These are phyloP conservation scores for Fusarium haematococcum DNA, from an alignment of 2,329 filamentous ascomycete genomes.

Conservation along the genomic window DNA sequence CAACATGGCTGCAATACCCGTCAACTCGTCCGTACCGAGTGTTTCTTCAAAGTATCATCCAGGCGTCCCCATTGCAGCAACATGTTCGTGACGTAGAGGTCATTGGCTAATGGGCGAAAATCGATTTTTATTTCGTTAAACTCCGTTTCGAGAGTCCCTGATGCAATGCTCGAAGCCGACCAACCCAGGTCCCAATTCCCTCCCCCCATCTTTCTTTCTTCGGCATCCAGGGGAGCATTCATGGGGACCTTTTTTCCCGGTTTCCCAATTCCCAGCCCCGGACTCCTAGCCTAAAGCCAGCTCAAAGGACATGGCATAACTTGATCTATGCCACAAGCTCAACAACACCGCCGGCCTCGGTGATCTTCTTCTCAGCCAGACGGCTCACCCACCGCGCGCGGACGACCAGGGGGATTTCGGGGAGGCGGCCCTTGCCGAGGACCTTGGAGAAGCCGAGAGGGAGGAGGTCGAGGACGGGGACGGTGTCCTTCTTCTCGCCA, in stretches of 20 bases:
- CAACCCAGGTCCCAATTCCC: conserved; percentile 45
- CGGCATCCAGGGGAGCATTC: conserved; percentile 27
- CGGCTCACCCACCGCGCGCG: conserved; percentile 95
- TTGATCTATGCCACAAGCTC: conserved; percentile 85
- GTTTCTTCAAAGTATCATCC: background rate
- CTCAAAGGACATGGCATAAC: conserved; percentile 28
- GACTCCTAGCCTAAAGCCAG: conserved; percentile 43
- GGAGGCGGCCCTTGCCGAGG: conserved; percentile 97
- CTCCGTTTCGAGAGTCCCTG: conserved; percentile 54
- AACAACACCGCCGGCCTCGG: conserved; percentile 93
- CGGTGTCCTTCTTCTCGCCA: conserved; percentile 86
- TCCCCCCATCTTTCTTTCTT: conserved; percentile 27
- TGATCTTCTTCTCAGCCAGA: conserved; percentile 99
- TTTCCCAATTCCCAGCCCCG: conserved; percentile 48
- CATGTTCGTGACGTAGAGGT: conserved; percentile 5
- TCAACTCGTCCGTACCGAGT: conserved; percentile 6
- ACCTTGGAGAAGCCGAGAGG: conserved; percentile 98
- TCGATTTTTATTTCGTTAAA: conserved; percentile 56
- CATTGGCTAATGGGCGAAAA: conserved; percentile 49
- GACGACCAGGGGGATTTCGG: conserved; percentile 92
- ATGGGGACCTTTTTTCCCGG: conserved; percentile 40
- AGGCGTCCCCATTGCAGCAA: conserved; percentile 2
- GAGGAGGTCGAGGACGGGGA: conserved; percentile 97
- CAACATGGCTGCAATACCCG: conserved; percentile 28
- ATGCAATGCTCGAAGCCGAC: conserved; percentile 58